Base-by-base conservation (phyloP, 2,329 filamentous ascomycete genomes). In the Colletotrichum truncatum region DNA sequence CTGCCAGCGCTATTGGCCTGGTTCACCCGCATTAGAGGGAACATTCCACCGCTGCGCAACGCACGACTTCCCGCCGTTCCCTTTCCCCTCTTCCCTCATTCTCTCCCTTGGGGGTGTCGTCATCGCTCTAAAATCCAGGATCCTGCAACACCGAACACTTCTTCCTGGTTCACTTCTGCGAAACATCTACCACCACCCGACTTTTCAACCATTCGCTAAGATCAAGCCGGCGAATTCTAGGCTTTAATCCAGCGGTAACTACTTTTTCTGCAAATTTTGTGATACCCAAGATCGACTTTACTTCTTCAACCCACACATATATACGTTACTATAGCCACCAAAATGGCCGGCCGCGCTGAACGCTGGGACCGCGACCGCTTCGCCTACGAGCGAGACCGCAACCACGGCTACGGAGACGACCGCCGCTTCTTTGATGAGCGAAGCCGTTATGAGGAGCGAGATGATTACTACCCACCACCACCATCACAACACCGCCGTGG, bases 331-430 rank as follows among this genome's bases (percentile, higher is more conserved):
- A 45, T n/a, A 30, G n/a, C 6, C n/a, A n/a, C 23, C 49, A 56
- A 18, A 57, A 69, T 69, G 67, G 67, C 66, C 34, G 77, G 77
- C 64, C 78, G 78, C 64, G 71, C 74, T 53, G 79, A 78, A 68
- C 78, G 82, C 70, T 89, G 85, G 85, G 86, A 89, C 70, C 81
- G 81, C 48, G 86, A 87, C 67, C 86, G 86, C 68, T 83, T 85
- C 70, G 68, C 73, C 34, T 72, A 73, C 57, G 81, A 83, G 72
- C 73, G 74, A 23, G 81, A 84, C 61, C 59, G 66, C 43, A 78
- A 81, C 63, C 81, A 87, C 55, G 34, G 41, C 43, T 87, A 85
- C 73, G 79, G 82, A 66, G 83, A 85, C 66, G 86, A 87, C 57
- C 79, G 80, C 28, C 69, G 54, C n/a, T 78, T 80, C 52, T 82